Evolutionary conservation across 495 filamentous ascomycete genomes (phyloP), one percentile per base, ranked within the genome.

Genomic region (Penicillium argentinense): DNA sequence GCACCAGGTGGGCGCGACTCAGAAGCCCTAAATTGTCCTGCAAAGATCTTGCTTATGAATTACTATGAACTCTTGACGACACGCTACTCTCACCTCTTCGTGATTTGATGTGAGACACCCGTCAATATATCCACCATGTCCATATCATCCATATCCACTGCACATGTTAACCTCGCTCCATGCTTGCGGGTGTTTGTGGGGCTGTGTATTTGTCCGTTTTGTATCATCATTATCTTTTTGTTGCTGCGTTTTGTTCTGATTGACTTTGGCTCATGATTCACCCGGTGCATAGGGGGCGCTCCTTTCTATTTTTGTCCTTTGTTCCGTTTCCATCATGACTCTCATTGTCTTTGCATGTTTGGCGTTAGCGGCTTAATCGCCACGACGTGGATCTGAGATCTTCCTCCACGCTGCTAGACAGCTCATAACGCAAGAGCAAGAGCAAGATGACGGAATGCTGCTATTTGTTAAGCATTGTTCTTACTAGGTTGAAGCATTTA

Each of bases 1-100:
- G 28, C 71, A 74, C 47, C 77, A 75, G 58, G 79, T 84, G 23
- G 62, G 46, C 17, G 37, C 49, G 7, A 45, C 45, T 25, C 23
- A 51, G 17, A 50, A 33, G 41, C 28, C 25, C 26, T 21, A 51
- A 39, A 9, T 13, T 19, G n/a, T 12, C 28, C 4, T n/a, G 12
- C 19, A 22, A 11, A 14, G 39, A 30, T 28, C 16, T 23, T 16
- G 36, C 16, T 37, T 30, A 58, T 50, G 51, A 59, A 45, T 30
- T 49, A 41, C 51, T 46, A 63, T 49, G 60, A 60, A 47, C 17
- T 37, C 13, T 41, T 47, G 17, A 54, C 45, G 59, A 59, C 51
- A 42, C 42, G 4, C 30, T 49, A 36, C 26, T 30, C 29, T 33
- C 29, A n/a, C n/a, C n/a, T n/a, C n/a, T n/a, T n/a, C n/a, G n/a